A percentile compares a stretch with the other conserved stretches of the same genome.
Evolutionary conservation across 257 asterid genomes (phyloP).

Genomic region (Solanum piurae): DNA sequence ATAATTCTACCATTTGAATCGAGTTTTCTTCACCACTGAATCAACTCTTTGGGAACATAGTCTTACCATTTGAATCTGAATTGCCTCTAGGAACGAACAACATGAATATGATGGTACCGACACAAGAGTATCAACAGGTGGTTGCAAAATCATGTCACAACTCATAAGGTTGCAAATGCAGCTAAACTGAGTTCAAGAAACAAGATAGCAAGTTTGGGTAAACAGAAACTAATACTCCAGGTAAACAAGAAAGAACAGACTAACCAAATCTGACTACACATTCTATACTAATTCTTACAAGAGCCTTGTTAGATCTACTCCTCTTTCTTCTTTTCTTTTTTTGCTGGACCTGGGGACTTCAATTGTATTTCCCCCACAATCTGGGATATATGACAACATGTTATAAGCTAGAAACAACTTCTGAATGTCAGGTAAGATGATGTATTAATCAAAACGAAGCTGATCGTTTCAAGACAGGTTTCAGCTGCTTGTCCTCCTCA

Average conservation of each 20-base stretch:
- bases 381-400: neutral
- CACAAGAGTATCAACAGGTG: neutral
- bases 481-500: conserved; percentile 52
- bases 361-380: neutral
- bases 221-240: neutral
- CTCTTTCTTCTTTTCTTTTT: neutral
- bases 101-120: neutral
- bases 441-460: conserved; percentile 18
- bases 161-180: neutral
- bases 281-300: neutral
- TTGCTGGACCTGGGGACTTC: neutral
- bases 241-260: neutral
- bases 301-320: neutral
- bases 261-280: neutral
- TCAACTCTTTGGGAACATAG: neutral
- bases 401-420: neutral
- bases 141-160: neutral
- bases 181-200: neutral
- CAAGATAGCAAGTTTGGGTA: neutral
- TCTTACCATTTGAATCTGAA: neutral
- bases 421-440: neutral
- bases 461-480: conserved; percentile 45
- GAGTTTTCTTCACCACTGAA: too few species aligned
- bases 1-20: neutral
- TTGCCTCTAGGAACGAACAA: too few species aligned